Evolutionary conservation across 116 monocot genomes (phyloP), one percentile per base, ranked within the genome.

Genomic region (Dioscorea cayenensis): DNA sequence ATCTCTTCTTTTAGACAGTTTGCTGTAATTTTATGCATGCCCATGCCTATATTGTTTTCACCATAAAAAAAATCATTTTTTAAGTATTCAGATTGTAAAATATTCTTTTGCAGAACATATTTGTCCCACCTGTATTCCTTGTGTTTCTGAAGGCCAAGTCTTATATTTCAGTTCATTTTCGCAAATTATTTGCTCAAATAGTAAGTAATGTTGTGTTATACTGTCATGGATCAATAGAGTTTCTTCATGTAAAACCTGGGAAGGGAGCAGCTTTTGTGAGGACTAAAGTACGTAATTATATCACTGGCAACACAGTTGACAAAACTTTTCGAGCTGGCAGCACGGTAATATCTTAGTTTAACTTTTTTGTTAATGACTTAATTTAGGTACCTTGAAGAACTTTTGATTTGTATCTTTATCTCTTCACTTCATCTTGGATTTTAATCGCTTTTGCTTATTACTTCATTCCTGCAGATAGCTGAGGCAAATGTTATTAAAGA

Each of bases 241-340:
- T 93, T 83, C 90, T 97, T 72, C 97, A 97, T 79, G 97, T 97
- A 51, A 97, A 97, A 66, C 97, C 97, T 77, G 97, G 93, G 32
- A 93, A 97, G 73, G 97, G 97, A 25, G 93, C 97, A 64, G 97
- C 93, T 37, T 97, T 93, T 75, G 90, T 97, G 72, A 90, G 93
- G 73, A 97, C 97, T 14, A 97, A 92, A 83, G 67, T 97, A 73
- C 87, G 86, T 13, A 97, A 90, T 69, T 93, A 86, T 71, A 38
- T 97, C 49, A 90, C 93, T 14, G 90, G 97, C 58, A 97, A 90
- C 83, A 85, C 85, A 73, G 86, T 97, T 69, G 97, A 97, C 59
- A 97, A 97, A 78, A 97, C 97, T 7, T 97, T 97, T 76, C 85
- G 97, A 80, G 97, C 93, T 74, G 97, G 97, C 81, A 88, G 88